Base-by-base conservation (phyloP, 306 rosid genomes). In the Cyamopsis tetragonoloba region DNA sequence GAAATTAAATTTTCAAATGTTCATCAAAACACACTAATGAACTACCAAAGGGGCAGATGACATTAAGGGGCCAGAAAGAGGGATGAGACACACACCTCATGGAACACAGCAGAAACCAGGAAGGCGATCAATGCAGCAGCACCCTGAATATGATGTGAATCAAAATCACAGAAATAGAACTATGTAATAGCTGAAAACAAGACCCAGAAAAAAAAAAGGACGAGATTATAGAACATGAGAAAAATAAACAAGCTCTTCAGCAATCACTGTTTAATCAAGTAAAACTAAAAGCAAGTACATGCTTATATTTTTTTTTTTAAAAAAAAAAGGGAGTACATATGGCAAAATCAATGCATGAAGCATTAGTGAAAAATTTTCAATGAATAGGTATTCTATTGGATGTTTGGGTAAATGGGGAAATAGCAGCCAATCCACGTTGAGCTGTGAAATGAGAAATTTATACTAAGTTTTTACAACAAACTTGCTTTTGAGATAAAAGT, bases 21-120 rank as follows among this genome's bases (percentile, higher is more conserved):
- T 15, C 2, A 30, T 14, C 14, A 13, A 56, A 31, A 14, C n/a
- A 31, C 41, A 30, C 39, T 56, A 56, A 23, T 8, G 37, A 46
- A 42, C 26, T 55, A 58, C 38, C 23, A 39, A 19, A 43, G 72
- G n/a, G 62, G 34, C 69, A 27, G 18, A 56, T 1, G 26, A 28
- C 31, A 3, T 53, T 8, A 0, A 22, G 62, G 67, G 20, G 7
- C 53, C 20, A 19, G 41, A 32, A 13, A 43, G 17, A 61, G 42
- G 70, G 73, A 43, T 6, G 31, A 67, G 67, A 32, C 46, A 54
- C 49, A 4, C 73, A 89, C 98, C 98, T 93, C 98, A 62, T 93
- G 98, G 77, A 93, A 93, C 51, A 89, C 79, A 0, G 97, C 98
- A 70, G 98, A 93, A 50, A 89, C 86, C 48, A 93, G 81, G 74